Percentiles rank a stretch among this genome's conserved stretches.
Evolutionary conservation across 2,329 filamentous ascomycete species (phyloP).

Genomic region (Didymella keratinophila): DNA sequence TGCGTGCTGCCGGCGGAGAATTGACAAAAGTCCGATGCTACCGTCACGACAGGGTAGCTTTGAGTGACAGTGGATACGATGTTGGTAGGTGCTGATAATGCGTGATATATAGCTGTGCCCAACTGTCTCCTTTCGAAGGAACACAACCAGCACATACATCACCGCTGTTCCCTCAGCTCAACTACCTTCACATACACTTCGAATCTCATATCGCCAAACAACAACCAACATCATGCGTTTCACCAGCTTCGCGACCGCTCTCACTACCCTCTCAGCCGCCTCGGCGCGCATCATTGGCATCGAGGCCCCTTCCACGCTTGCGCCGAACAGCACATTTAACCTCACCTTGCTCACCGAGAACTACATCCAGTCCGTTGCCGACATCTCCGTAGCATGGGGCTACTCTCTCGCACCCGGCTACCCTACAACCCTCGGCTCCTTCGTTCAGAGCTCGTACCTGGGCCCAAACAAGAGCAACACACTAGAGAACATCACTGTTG

Average conservation of each 20-base stretch:
- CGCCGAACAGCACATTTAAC: conserved; percentile 49
- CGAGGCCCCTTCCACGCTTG: conserved; percentile 53
- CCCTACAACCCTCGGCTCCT: conserved; percentile 41
- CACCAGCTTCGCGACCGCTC: conserved; percentile 12
- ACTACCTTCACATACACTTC: neutral
- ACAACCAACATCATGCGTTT: conserved; percentile 21
- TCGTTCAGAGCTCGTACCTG: conserved; percentile 47
- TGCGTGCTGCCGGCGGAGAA: conserved; percentile 2
- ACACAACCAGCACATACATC: neutral
- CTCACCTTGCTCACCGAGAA: conserved; percentile 52
- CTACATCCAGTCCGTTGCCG: conserved; percentile 57
- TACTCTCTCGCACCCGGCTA: conserved; percentile 37
- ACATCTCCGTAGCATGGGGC: conserved; percentile 58
- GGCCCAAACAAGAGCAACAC: conserved; percentile 45
- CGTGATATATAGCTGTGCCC: conserved; percentile 1
- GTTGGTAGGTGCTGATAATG: conserved; percentile 1
- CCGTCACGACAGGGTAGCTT: conserved; percentile 15
- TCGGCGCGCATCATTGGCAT: conserved; percentile 54
- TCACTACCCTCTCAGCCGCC: conserved; percentile 12
- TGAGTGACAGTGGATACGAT: conserved; percentile 8
- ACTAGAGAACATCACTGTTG: conserved; percentile 34
- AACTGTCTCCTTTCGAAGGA: neutral
- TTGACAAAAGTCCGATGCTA: conserved; percentile 8
- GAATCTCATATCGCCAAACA: neutral
- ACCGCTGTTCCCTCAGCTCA: neutral